Evolutionary conservation across 2,329 filamentous ascomycete species (phyloP).

Genomic region (Pseudogymnoascus destructans): DNA sequence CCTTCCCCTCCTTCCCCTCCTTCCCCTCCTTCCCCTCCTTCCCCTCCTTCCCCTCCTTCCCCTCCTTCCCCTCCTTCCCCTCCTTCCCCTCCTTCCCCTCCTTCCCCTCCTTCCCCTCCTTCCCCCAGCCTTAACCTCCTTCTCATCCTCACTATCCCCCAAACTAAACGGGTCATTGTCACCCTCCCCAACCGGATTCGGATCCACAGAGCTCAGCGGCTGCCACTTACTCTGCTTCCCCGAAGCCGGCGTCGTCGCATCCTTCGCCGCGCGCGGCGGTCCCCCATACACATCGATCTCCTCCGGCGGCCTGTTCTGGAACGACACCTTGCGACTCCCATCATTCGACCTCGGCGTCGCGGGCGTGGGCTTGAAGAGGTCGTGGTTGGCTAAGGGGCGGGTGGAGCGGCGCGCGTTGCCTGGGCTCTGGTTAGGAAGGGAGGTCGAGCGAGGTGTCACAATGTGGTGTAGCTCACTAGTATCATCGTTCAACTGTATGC

Average conservation of each 20-base stretch:
- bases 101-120: conserved; percentile 39
- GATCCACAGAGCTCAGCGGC: conserved; percentile 73
- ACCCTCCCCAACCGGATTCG: conserved; percentile 66
- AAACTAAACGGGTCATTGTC: conserved; percentile 96
- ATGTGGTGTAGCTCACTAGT: conserved; percentile 38
- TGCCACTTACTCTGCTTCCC: conserved; percentile 91
- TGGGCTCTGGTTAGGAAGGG: conserved; percentile 25
- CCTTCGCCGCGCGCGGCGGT: conserved; percentile 39
- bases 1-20: conserved; percentile 40
- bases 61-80: conserved; percentile 33
- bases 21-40: conserved; percentile 39
- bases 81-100: conserved; percentile 42
- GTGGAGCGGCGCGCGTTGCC: conserved; percentile 43
- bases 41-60: conserved; percentile 36
- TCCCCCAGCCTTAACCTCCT: conserved; percentile 48
- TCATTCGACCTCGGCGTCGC: conserved; percentile 31
- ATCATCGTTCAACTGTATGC: conserved; percentile 52
- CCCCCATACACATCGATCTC: conserved; percentile 70
- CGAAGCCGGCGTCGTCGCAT: conserved; percentile 31
- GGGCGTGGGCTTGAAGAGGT: conserved; percentile 62
- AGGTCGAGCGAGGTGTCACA: conserved; percentile 38
- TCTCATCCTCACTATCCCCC: conserved; percentile 90
- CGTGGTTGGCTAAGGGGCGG: conserved; percentile 59
- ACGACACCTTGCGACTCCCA: conserved; percentile 35
- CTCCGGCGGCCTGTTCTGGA: conserved; percentile 46